These are phyloP conservation scores for Arthonia radiata DNA, from an alignment of 495 filamentous ascomycete species.

Conservation along the genomic window DNA sequence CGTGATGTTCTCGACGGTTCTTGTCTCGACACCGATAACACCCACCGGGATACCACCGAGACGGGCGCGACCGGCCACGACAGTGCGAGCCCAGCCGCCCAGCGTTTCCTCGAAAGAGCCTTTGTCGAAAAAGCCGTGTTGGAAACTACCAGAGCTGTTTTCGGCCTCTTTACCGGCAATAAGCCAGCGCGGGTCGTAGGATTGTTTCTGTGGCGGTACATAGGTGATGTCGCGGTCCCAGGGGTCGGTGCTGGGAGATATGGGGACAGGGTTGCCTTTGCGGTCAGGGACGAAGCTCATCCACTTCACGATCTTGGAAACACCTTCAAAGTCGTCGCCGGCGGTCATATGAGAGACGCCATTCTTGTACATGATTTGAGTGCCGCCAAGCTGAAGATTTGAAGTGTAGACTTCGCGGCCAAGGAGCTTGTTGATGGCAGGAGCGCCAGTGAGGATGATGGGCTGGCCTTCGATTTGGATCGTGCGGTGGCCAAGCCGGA, in stretches of 20 bases:
- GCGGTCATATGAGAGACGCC: conserved; percentile 98
- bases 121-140: conserved; percentile 80
- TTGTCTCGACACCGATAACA: conserved; percentile 92
- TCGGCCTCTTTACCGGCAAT: conserved; percentile 78
- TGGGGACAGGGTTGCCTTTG: conserved; percentile 69
- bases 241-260: conserved; percentile 56
- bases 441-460: conserved; percentile 94
- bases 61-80: conserved; percentile 88
- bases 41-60: conserved; percentile 95
- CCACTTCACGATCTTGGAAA: conserved; percentile 95
- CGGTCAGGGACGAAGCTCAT: conserved; percentile 89
- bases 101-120: conserved; percentile 93
- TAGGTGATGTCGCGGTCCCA: conserved; percentile 88
- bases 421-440: conserved; percentile 92
- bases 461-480: conserved; percentile 98
- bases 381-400: conserved; percentile 94
- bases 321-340: conserved; percentile 90
- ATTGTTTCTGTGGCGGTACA: conserved; percentile 59
- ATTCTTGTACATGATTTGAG: conserved; percentile 99
- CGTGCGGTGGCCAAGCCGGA: conserved; percentile 88
- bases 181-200: conserved; percentile 86
- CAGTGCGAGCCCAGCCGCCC: conserved; percentile 87
- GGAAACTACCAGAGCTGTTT: conserved; percentile 55
- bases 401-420: conserved; percentile 97
- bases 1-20: conserved; percentile 85